A percentile compares a stretch with the other conserved stretches of the same genome.
Conservation (phyloP, 257 asterid species). For the Petunia axillaris region DNA sequence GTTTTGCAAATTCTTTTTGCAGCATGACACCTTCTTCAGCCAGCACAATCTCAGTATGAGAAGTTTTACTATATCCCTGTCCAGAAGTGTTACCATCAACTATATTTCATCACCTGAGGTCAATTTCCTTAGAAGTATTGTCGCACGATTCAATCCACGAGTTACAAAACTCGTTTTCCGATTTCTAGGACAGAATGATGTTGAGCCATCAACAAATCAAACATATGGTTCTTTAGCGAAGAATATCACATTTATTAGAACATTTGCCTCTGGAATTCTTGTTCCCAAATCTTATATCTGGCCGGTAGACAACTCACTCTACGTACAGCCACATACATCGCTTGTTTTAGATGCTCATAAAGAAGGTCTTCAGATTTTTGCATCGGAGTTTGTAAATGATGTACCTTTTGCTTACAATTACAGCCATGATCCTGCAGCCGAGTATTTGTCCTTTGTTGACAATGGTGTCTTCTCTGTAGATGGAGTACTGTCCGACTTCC, state of each 20-base stretch:
- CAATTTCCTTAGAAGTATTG: constrained; percentile 68
- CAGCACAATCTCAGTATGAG: constrained; percentile 82
- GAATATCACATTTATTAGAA: constrained; percentile 66
- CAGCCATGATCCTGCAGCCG: constrained; percentile 77
- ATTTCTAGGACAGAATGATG: constrained; percentile 48
- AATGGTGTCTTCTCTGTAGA: constrained; percentile 74
- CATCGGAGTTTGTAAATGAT: constrained; percentile 64
- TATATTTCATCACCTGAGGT: constrained; percentile 91
- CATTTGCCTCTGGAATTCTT: constrained; percentile 81
- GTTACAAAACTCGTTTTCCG: constrained; percentile 69
- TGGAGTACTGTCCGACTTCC: constrained; percentile 76
- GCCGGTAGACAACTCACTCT: constrained; percentile 52
- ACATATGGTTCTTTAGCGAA: constrained; percentile 63
- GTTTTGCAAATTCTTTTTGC: constrained; percentile 32
- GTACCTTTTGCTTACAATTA: constrained; percentile 53
- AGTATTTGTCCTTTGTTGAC: constrained; percentile 66
- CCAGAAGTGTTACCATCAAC: constrained; percentile 52
- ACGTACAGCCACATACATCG: constrained; percentile 53
- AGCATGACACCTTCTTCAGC: constrained; percentile 74
- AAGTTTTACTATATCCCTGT: constrained; percentile 54
- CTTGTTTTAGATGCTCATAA: constrained; percentile 76
- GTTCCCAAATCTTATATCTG: constrained; percentile 77
- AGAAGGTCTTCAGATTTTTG: constrained; percentile 75
- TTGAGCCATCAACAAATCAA: constrained; percentile 80
- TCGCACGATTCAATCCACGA: constrained; percentile 46